Evolutionary conservation across 2,329 filamentous ascomycete genomes (phyloP).

Genomic region (Calcarisporium arbuscula): DNA sequence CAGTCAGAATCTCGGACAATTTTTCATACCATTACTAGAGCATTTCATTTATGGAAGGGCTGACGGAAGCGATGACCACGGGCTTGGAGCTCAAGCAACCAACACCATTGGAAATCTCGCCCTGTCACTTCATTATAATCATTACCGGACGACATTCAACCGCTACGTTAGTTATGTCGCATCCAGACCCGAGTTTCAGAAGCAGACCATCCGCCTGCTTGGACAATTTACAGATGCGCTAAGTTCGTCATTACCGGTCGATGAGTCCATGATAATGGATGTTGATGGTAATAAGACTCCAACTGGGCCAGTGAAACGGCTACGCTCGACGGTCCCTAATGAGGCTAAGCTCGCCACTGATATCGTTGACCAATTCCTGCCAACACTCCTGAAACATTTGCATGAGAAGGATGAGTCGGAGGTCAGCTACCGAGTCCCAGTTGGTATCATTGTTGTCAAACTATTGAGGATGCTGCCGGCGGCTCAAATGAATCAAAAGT

Average conservation of each 20-base stretch:
- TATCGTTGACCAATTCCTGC: slow-evolving; percentile 67
- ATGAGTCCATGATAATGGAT: slow-evolving; percentile 35
- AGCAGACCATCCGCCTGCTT: slow-evolving; percentile 76
- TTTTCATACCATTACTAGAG: slow-evolving; percentile 87
- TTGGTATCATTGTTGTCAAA: slow-evolving; percentile 84
- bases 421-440: slow-evolving; percentile 85
- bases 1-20: slow-evolving; percentile 73
- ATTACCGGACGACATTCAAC: slow-evolving; percentile 78
- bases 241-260: slow-evolving; percentile 43
- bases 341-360: slow-evolving; percentile 64
- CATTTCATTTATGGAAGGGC: slow-evolving; percentile 85
- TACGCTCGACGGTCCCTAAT: slow-evolving; percentile 62
- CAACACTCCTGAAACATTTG: slow-evolving; percentile 74
- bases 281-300: slow-evolving; percentile 26
- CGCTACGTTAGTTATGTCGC: slow-evolving; percentile 78
- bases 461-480: slow-evolving; percentile 74
- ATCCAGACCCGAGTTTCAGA: slow-evolving; percentile 75
- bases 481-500: slow-evolving; percentile 62
- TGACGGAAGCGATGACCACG: slow-evolving; percentile 70
- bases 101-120: slow-evolving; percentile 70
- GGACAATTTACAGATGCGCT: slow-evolving; percentile 77
- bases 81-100: slow-evolving; percentile 81
- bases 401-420: slow-evolving; percentile 93
- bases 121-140: slow-evolving; percentile 77
- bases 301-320: slow-evolving; percentile 27